A percentile compares a stretch with the other conserved stretches of the same genome.
Conservation (phyloP, 305 asterid species). For the Fraxinus baroniana region DNA sequence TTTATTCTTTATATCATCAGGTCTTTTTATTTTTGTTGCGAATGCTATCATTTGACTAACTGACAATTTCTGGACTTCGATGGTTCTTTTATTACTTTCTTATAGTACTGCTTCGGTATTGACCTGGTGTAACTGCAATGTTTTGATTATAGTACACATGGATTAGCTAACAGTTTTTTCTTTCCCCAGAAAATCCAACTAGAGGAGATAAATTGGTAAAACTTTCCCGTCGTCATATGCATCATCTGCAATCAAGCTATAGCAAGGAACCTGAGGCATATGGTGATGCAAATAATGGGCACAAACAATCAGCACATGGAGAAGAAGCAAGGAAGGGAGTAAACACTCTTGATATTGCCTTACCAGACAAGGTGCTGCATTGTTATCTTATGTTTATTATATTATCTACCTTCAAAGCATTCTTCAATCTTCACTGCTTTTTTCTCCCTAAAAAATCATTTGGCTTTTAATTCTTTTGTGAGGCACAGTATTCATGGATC, state of each 20-base stretch:
- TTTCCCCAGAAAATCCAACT: slow-evolving; percentile 28
- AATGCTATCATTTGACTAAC: background rate
- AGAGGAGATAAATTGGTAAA: slow-evolving; percentile 41
- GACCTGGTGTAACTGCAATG: background rate
- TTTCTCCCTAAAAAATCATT: background rate
- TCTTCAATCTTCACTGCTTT: background rate
- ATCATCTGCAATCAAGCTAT: slow-evolving; percentile 37
- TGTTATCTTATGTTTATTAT: background rate
- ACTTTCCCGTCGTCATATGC: slow-evolving; percentile 31
- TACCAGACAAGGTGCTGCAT: slow-evolving; percentile 55
- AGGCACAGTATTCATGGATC: background rate
- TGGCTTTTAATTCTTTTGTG: background rate
- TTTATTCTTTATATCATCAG: background rate
- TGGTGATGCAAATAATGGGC: slow-evolving; percentile 35
- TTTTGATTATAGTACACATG: background rate
- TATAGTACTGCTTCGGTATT: background rate
- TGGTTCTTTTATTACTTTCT: background rate
- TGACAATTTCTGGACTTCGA: slow-evolving; percentile 5
- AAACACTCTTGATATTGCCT: slow-evolving; percentile 34
- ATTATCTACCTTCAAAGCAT: background rate
- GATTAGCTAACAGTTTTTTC: slow-evolving; percentile 22
- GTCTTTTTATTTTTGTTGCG: background rate
- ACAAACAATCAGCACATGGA: slow-evolving; percentile 31
- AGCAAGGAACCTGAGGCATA: slow-evolving; percentile 39
- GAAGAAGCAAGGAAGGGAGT: slow-evolving; percentile 43